These are phyloP conservation scores for Mentha longifolia DNA, from an alignment of 257 asterid species.

Conservation along the genomic window DNA sequence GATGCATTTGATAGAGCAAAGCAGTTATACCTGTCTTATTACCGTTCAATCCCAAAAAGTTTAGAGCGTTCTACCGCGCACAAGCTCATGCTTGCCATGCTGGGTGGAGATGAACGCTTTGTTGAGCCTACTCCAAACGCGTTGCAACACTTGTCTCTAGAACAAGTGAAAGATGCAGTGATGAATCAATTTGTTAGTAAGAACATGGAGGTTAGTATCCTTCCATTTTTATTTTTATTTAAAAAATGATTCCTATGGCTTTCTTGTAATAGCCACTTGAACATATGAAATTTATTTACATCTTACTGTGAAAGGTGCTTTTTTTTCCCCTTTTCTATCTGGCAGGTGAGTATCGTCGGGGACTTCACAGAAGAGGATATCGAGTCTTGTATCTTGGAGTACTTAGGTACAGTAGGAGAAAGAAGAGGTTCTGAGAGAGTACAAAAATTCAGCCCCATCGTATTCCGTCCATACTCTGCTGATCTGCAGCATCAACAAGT, in stretches of 20 bases:
- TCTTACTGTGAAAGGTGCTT: slow-evolving; percentile 25
- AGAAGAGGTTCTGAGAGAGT: slow-evolving; percentile 73
- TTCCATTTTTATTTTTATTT: neutral
- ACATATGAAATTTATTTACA: slow-evolving; percentile 22
- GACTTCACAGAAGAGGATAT: slow-evolving; percentile 97
- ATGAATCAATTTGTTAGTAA: slow-evolving; percentile 90
- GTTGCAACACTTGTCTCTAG: slow-evolving; percentile 74
- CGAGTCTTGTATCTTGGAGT: slow-evolving; percentile 92
- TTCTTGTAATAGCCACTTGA: slow-evolving; percentile 22
- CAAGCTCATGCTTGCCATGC: slow-evolving; percentile 97
- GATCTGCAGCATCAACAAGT: slow-evolving; percentile 94
- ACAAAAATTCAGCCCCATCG: slow-evolving; percentile 68
- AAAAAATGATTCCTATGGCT: slow-evolving; percentile 8
- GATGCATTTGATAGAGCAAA: slow-evolving; percentile 99
- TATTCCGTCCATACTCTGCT: slow-evolving; percentile 65
- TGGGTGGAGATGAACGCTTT: slow-evolving; percentile 95
- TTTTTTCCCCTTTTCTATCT: slow-evolving; percentile 15
- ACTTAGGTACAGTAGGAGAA: slow-evolving; percentile 84
- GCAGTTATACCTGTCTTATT: slow-evolving; percentile 90
- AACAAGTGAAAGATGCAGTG: slow-evolving; percentile 88
- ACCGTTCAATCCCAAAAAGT: slow-evolving; percentile 95
- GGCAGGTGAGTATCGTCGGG: slow-evolving; percentile 96
- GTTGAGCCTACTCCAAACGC: slow-evolving; percentile 97
- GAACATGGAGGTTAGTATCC: slow-evolving; percentile 90
- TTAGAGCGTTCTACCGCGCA: slow-evolving; percentile 99